Percentiles rank a stretch among this genome's conserved stretches.
phyloP scores from a whole-genome alignment of 148 eudicot species.

The Rheum nobile region DNA sequence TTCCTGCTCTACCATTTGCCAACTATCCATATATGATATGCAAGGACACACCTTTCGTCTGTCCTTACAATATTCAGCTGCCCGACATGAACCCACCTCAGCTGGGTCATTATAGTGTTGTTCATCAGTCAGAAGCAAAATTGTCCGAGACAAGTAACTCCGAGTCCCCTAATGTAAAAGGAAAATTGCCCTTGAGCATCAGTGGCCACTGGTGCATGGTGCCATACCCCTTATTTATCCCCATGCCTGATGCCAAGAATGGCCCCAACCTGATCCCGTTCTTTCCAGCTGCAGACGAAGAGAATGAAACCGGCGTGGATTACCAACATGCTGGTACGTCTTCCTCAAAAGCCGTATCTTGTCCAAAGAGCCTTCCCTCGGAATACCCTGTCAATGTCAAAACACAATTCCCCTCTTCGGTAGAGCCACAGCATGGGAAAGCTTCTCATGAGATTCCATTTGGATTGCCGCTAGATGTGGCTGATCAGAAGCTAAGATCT shows the following conservation, averaged over 20 bases:
- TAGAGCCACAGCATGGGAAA: not conserved
- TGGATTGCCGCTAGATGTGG: not conserved
- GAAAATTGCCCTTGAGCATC: conserved; percentile 9
- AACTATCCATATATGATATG: not conserved
- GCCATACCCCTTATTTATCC: conserved; percentile 46
- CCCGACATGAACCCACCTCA: conserved; percentile 19
- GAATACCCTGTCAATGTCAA: not conserved
- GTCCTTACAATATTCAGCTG: conserved; percentile 26
- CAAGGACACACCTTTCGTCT: conserved; percentile 4
- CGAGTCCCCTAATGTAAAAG: conserved; percentile 14
- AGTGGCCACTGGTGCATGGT: conserved; percentile 34
- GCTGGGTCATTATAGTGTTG: conserved; percentile 10
- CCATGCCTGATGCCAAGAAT: conserved; percentile 18
- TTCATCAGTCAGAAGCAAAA: conserved; percentile 13
- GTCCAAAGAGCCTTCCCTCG: not conserved
- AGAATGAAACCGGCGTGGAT: not conserved
- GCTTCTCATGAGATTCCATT: not conserved
- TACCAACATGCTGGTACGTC: no score
- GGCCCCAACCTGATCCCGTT: conserved; percentile 13
- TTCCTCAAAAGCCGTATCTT: no score
- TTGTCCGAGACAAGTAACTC: conserved; percentile 10
- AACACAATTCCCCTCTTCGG: not conserved
- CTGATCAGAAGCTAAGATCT: not conserved
- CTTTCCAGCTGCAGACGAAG: not conserved
- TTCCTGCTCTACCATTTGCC: not conserved